These are phyloP conservation scores for Lagenidium giganteum DNA, from an alignment of 352 stramenopile species.

Conservation along the genomic window DNA sequence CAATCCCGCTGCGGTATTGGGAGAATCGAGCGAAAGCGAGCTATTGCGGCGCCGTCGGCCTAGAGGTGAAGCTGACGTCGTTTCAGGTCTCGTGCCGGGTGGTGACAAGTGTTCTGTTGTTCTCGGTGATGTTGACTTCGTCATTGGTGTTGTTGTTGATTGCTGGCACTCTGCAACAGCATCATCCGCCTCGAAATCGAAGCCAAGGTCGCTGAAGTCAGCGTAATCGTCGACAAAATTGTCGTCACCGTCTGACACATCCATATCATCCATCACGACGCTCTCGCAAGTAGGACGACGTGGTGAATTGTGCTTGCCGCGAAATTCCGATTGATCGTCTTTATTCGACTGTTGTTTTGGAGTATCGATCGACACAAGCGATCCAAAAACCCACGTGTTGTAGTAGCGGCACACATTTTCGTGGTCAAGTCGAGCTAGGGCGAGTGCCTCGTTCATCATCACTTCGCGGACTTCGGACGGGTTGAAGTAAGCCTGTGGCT, in stretches of 20 bases:
- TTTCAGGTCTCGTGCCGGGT: slow-evolving; percentile 16
- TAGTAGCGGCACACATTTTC: slow-evolving; percentile 95
- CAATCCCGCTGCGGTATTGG: slow-evolving; percentile 8
- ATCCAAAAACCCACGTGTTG: slow-evolving; percentile 76
- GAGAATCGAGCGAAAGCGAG: slow-evolving; percentile 17
- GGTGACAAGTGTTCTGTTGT: too few species aligned
- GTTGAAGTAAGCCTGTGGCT: slow-evolving; percentile 75
- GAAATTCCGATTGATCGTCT: slow-evolving; percentile 12
- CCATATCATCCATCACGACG: too few species aligned
- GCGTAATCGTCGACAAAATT: slow-evolving; percentile 21
- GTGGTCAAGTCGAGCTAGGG: slow-evolving; percentile 89
- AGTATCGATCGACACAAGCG: slow-evolving; percentile 50
- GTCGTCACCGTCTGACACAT: slow-evolving; percentile 16
- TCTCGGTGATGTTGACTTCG: neutral
- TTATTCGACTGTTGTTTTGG: neutral
- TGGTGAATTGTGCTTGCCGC: too few species aligned
- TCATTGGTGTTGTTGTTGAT: neutral
- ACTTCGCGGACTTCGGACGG: slow-evolving; percentile 83
- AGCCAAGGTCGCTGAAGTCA: slow-evolving; percentile 49
- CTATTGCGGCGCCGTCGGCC: slow-evolving; percentile 12
- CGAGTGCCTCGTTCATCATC: slow-evolving; percentile 90
- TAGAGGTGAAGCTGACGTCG: slow-evolving; percentile 12
- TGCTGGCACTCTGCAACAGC: too few species aligned
- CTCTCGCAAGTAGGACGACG: too few species aligned
- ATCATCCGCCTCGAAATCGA: slow-evolving; percentile 34